Percentiles rank a stretch among this genome's conserved stretches.
These are phyloP conservation scores for Amanita brunnescens DNA, from an alignment of 768 basidiomycete genomes.

Conservation along the genomic window DNA sequence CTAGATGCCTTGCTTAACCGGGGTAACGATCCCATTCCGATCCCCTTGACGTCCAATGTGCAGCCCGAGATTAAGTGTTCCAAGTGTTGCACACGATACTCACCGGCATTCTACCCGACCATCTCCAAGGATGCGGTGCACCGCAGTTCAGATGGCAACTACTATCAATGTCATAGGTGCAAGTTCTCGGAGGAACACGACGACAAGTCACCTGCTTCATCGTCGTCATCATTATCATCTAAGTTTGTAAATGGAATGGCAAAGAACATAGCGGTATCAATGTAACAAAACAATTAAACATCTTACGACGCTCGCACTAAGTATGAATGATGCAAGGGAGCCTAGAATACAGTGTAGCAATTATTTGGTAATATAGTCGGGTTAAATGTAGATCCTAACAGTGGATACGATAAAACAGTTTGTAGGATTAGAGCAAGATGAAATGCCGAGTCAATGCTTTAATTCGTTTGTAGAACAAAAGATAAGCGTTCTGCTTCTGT, in stretches of 20 bases:
- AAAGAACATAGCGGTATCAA: conserved; percentile 26
- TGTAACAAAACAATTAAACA: not conserved
- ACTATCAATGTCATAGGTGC: conserved; percentile 40
- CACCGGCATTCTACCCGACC: conserved; percentile 71
- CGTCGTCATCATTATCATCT: not conserved
- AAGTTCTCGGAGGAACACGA: conserved; percentile 25
- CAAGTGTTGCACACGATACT: conserved; percentile 59
- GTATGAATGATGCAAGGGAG: conserved; percentile 7
- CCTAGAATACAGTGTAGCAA: conserved; percentile 6
- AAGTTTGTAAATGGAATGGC: conserved; percentile 7
- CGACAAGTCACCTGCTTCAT: not conserved
- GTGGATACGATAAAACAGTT: not conserved
- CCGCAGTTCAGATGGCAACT: conserved; percentile 9
- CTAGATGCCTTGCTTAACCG: conserved; percentile 60
- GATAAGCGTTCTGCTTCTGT: conserved; percentile 60
- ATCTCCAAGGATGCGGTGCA: conserved; percentile 12
- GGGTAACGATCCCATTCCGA: conserved; percentile 14
- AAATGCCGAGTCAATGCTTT: conserved; percentile 28
- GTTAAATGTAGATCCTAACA: conserved; percentile 14
- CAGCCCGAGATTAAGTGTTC: conserved; percentile 41
- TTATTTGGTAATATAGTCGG: conserved; percentile 8
- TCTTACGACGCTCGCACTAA: conserved; percentile 2
- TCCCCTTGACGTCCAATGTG: conserved; percentile 12
- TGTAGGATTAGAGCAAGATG: conserved; percentile 17
- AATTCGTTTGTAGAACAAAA: conserved; percentile 72